Evolutionary conservation across 2,329 filamentous ascomycete species (phyloP), one percentile per base, ranked within the genome.

Genomic region (Mariannaea elegans): DNA sequence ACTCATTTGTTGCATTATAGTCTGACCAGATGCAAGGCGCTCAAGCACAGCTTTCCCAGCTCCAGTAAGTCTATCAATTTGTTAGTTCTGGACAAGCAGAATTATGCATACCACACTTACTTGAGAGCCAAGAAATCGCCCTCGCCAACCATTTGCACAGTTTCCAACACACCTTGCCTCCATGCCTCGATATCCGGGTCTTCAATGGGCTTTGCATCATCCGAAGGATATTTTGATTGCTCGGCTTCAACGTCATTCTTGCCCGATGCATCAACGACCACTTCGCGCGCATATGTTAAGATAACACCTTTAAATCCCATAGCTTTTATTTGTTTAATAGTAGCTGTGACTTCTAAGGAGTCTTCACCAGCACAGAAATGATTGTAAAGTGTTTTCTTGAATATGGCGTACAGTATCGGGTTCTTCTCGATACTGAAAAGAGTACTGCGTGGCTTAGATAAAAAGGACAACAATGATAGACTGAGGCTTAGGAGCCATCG

Each of bases 341-440:
- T 80, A 16, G 68, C 68, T 8, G 73, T 73, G 0, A 84, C 80
- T 71, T 86, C 80, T 0, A 71, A 66, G 9, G 73, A 72, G 16
- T 78, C 81, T 65, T 82, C 80, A 1, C 84, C 84, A 0, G 81
- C 81, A 62, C 84, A 87, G 72, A 86, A 87, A 54, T 87, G 84
- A 27, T 83, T 81, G 67, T 74, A 81, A 2, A 82, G 82, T 0
- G 83, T 85, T 59, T 79, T 76, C 67, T 81, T 82, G 5, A 87
- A 74, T 2, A 85, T 54, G 13, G 73, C 69, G 29, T 78, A 73
- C 7, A 86, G 72, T 0, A 85, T 14, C 0, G 79, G 80, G 66
- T 87, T 87, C 39, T 75, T 75, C 42, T 85, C 82, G n/a, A 84
- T 75, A 61, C 79, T 79, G 67, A 78, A 64, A 0, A 77, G 53